Evolutionary conservation across 495 filamentous ascomycete species (phyloP), one percentile per base, ranked within the genome.

Genomic region (Aspergillus coremiiformis): DNA sequence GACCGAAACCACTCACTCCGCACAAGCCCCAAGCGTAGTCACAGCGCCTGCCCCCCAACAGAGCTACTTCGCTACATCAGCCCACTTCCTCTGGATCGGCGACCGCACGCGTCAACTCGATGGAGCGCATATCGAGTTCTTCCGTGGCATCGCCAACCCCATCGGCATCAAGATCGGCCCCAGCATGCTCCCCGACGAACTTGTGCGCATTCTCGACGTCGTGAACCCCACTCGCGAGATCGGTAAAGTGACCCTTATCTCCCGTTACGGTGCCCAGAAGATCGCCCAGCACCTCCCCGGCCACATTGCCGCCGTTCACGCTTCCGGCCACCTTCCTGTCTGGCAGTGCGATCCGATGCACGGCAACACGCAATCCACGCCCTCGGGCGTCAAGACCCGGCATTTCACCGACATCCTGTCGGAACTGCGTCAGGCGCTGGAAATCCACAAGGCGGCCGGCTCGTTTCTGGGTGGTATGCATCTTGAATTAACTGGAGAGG

Each of bases 291-390:
- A 91, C 47, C 77, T 98, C 1, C 85, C 88, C 0, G 75, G 66
- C 1, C 93, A 98, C 70, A 96, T 98, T 63, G 78, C 83, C 49
- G 88, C 88, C 39, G 93, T 98, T 17, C 83, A 90, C 60, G 54
- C 55, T 6, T 87, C 85, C 48, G 78, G 78, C 1, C 83, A 92
- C 65, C 63, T 80, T 19, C 90, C 95, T 12, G 89, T 98, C 55
- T 98, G 93, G 93, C 89, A 96, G 67, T 95, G 90, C 69, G 93
- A 98, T 68, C 93, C 93, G 10, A 97, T 97, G 94, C 93, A 98
- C 72, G 93, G 93, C 52, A 85, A 78, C 48, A 76, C 72, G 6
- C 71, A 71, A 51, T 78, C 82, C 17, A 90, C 89, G 0, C 72
- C 82, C 0, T 73, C 78, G 0, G 72, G 76, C 7, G 78, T 95